Evolutionary conservation across 257 asterid species (phyloP).

Genomic region (Solanum gandarillasii): DNA sequence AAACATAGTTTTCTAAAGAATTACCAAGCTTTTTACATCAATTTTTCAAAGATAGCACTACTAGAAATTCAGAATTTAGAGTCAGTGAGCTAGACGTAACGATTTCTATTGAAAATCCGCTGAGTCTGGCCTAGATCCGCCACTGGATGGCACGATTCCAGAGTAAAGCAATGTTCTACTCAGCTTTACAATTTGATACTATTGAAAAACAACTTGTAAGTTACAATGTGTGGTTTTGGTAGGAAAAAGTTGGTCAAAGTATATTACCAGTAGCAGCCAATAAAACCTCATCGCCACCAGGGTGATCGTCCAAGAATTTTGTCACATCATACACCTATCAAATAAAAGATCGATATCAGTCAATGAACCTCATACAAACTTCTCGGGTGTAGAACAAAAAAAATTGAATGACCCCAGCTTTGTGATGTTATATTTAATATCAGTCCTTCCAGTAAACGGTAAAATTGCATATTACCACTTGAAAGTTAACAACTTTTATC

Average conservation of each 20-base stretch:
- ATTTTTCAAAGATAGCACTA: neutral
- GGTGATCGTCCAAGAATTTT: conserved; percentile 84
- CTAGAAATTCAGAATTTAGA: neutral
- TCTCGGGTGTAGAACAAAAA: neutral
- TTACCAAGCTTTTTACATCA: neutral
- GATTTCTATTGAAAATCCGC: neutral
- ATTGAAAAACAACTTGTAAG: neutral
- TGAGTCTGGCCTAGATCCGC: neutral
- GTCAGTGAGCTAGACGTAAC: neutral
- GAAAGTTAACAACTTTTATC: neutral
- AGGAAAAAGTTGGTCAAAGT: neutral
- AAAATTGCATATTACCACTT: no score
- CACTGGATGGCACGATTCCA: neutral
- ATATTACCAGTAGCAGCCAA: conserved; percentile 60
- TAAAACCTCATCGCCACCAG: conserved; percentile 91
- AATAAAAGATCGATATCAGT: neutral
- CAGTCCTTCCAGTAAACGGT: no score
- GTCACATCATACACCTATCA: conserved; percentile 77
- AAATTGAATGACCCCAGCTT: neutral
- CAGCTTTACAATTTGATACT: neutral
- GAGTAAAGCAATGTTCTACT: neutral
- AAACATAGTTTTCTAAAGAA: neutral
- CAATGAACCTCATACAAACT: neutral
- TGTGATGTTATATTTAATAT: no score
- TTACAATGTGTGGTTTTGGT: neutral